phyloP scores from a whole-genome alignment of 2,329 filamentous ascomycete genomes.

The Fusarium sp. region DNA sequence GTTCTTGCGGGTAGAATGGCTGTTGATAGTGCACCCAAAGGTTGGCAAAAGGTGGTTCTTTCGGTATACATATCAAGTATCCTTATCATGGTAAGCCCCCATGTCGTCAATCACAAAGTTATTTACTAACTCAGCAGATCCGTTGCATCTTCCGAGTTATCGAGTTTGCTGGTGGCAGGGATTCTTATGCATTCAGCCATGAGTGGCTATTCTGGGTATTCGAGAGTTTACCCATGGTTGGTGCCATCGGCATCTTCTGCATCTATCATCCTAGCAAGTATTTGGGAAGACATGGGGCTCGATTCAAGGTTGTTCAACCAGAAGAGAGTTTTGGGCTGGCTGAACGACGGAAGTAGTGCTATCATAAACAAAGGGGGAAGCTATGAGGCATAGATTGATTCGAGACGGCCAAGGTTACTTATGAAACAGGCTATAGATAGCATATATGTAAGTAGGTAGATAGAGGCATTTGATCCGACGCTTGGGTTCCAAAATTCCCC shows the following conservation, averaged over 20 bases:
- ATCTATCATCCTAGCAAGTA: constrained; percentile 60
- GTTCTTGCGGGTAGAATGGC: constrained; percentile 41
- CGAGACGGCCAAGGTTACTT: no score
- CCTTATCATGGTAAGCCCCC: constrained; percentile 57
- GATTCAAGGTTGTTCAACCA: not conserved
- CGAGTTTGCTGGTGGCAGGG: constrained; percentile 63
- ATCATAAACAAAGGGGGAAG: no score
- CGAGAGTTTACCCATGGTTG: constrained; percentile 60
- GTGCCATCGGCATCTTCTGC: constrained; percentile 61
- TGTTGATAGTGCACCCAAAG: constrained; percentile 45
- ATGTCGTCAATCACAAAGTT: rapidly evolving
- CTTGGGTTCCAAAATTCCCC: not conserved
- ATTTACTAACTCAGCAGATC: constrained; percentile 46
- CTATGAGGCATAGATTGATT: no score
- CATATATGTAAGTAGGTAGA: no score
- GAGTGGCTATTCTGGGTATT: constrained; percentile 66
- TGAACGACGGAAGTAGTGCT: not conserved
- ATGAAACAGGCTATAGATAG: no score
- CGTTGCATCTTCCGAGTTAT: constrained; percentile 65
- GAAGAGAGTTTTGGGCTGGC: constrained; percentile 27
- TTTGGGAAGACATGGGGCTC: constrained; percentile 43
- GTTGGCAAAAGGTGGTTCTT: constrained; percentile 53
- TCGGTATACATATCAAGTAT: constrained; percentile 58
- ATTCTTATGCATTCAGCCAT: constrained; percentile 61
- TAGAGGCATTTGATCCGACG: no score